Base-by-base conservation (phyloP, 2,329 filamentous ascomycete species). In the Alternaria sp. region DNA sequence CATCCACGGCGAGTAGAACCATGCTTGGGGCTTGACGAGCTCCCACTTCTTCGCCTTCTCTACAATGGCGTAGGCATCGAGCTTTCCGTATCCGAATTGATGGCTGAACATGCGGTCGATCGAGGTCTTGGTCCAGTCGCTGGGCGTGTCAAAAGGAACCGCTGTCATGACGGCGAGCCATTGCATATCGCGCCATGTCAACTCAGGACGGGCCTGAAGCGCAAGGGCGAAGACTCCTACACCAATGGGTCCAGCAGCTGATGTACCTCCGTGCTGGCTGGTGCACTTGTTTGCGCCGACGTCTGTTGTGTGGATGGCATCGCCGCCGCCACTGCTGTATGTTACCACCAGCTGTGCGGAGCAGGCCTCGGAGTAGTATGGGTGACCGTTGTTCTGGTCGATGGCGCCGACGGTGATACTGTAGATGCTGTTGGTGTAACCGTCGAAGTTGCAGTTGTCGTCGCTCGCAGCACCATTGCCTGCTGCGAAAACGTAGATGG, bases 381-480 rank as follows among this genome's bases (percentile, higher is more conserved):
- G 94, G 76, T 98, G 95, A n/a, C 87, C 81, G 43, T 95, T 94
- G 70, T 91, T 89, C 63, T 93, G 87, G 78, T 97, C 94, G 66
- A 99, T 91, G 33, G 95, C 95, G 41, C 96, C 96, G 18, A 99
- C 94, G 0, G 94, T 97, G 72, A 99, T 96, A 79, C 94, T 97
- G 85, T 98, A 99, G 73, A 99, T 99, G 78, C 94, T 97, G 84
- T 99, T 99, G 63, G 96, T 99, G 82, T 99, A 99, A 43, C 96
- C 96, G 77, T 99, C 96, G 78, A 99, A 99, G 79, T 99, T 99
- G 86, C 96, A 99, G 81, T 99, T 98, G 79, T 99, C 96, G 50
- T 92, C 94, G 68, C 85, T 88, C 4, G 86, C 84, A 10, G 95
- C 96, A 61, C 96, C 96, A 76, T 99, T 99, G 63, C 96, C 96